These are phyloP conservation scores for Harrya chromipes DNA, from an alignment of 768 basidiomycete genomes.

Conservation along the genomic window DNA sequence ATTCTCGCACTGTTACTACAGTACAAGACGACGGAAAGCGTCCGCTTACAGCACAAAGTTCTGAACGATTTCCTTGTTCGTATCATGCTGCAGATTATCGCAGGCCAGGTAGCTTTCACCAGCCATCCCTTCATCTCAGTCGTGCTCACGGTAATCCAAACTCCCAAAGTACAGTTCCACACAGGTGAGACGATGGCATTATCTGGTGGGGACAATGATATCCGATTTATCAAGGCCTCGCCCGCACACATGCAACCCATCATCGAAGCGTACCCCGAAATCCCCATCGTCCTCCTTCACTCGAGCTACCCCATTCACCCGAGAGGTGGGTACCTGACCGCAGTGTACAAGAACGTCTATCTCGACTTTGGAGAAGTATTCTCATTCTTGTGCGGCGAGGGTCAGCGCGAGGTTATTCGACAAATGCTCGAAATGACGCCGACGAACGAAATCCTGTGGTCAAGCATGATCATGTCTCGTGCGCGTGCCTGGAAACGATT, in stretches of 20 bases:
- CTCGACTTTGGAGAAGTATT: slow-evolving; percentile 51
- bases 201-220: slow-evolving; percentile 54
- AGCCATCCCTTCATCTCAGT: not conserved
- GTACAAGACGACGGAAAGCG: slow-evolving; percentile 34
- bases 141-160: not conserved
- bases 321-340: slow-evolving; percentile 73
- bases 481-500: not conserved
- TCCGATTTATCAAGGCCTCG: slow-evolving; percentile 51
- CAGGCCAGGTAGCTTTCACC: slow-evolving; percentile 53
- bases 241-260: slow-evolving; percentile 67
- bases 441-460: slow-evolving; percentile 80
- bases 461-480: slow-evolving; percentile 45
- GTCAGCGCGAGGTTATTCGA: slow-evolving; percentile 56
- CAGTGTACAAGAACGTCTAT: slow-evolving; percentile 71
- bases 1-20: slow-evolving; percentile 33
- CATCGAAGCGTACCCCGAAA: slow-evolving; percentile 59
- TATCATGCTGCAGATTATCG: slow-evolving; percentile 46
- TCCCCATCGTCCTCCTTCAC: slow-evolving; percentile 67
- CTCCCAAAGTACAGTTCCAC: slow-evolving; percentile 70
- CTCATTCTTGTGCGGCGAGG: slow-evolving; percentile 59
- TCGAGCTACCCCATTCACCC: slow-evolving; percentile 75
- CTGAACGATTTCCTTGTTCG: slow-evolving; percentile 69
- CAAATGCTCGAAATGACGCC: slow-evolving; percentile 71
- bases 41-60: slow-evolving; percentile 58
- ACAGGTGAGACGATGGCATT: slow-evolving; percentile 39